Evolutionary conservation across 73 alveolate species (phyloP).

Genomic region (Paramecium caudatum): DNA sequence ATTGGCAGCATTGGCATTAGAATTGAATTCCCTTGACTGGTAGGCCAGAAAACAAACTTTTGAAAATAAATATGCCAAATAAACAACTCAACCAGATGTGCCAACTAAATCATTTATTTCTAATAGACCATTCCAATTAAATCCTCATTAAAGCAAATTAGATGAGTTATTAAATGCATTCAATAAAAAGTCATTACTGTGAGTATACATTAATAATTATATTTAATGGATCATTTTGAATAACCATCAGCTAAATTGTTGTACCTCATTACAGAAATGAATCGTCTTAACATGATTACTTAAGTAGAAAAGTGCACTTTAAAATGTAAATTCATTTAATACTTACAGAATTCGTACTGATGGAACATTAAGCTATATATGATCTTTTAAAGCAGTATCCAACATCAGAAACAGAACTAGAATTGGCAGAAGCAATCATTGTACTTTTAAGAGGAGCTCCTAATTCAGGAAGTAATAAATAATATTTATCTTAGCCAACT

Average conservation of each 20-base stretch:
- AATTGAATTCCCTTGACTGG: not conserved
- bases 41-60: conserved; percentile 1
- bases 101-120: not conserved
- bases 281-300: not conserved
- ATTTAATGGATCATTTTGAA: conserved; percentile 51
- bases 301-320: conserved; percentile 25
- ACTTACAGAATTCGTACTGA: not conserved
- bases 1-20: conserved; percentile 34
- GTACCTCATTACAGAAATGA: not conserved
- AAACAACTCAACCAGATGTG: not conserved
- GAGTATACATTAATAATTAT: too few species aligned
- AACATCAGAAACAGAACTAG: conserved; percentile 1
- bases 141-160: conserved; percentile 32
- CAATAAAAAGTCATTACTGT: conserved; percentile 25
- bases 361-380: conserved; percentile 14
- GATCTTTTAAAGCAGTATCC: conserved; percentile 26
- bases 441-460: conserved; percentile 45
- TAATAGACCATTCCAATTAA: conserved; percentile 1
- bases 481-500: not conserved
- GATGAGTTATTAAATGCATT: conserved; percentile 42
- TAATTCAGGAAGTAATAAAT: conserved; percentile 1
- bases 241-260: conserved; percentile 45
- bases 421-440: conserved; percentile 23
- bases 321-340: not conserved
- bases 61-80: conserved; percentile 24